Percentiles rank a stretch among this genome's conserved stretches.
These are phyloP conservation scores for Martiniozyma abietophila DNA, from an alignment of 805 yeast genomes.

Conservation along the genomic window DNA sequence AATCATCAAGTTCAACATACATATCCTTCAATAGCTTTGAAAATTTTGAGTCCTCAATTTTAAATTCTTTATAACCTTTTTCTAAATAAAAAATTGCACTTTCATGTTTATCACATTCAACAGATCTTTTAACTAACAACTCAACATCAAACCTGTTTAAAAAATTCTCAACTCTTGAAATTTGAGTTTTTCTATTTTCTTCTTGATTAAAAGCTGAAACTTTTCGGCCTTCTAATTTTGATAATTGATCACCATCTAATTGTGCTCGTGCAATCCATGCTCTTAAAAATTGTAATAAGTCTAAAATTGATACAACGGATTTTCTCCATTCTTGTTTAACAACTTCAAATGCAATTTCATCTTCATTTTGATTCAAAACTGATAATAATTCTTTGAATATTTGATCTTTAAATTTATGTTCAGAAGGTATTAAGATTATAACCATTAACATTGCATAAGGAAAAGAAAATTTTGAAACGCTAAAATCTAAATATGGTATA, in stretches of 20 bases:
- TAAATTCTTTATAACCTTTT: conserved; percentile 45
- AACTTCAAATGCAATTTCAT: conserved; percentile 39
- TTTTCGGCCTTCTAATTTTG: conserved; percentile 5
- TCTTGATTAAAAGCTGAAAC: too few species aligned
- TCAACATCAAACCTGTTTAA: conserved; percentile 53
- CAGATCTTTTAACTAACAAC: conserved; percentile 65
- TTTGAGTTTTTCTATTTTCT: neutral
- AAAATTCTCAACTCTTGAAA: conserved; percentile 34
- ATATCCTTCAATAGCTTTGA: conserved; percentile 58
- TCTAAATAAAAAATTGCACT: conserved; percentile 82
- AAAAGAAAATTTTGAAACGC: conserved; percentile 59
- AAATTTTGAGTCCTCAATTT: conserved; percentile 30
- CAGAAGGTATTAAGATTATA: conserved; percentile 28
- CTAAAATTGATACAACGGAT: conserved; percentile 67
- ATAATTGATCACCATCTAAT: conserved; percentile 15
- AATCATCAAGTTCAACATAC: conserved; percentile 81
- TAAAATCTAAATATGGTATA: conserved; percentile 37
- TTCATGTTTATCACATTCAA: conserved; percentile 79
- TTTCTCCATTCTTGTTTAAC: conserved; percentile 48
- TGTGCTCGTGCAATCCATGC: conserved; percentile 54
- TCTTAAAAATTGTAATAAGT: conserved; percentile 71
- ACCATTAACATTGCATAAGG: conserved; percentile 69
- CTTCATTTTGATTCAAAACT: conserved; percentile 43
- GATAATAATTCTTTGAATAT: conserved; percentile 50
- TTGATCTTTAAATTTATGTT: conserved; percentile 31